These are phyloP conservation scores for Mycosphaerella sp. DNA, from an alignment of 2,329 filamentous ascomycete species.

Conservation along the genomic window DNA sequence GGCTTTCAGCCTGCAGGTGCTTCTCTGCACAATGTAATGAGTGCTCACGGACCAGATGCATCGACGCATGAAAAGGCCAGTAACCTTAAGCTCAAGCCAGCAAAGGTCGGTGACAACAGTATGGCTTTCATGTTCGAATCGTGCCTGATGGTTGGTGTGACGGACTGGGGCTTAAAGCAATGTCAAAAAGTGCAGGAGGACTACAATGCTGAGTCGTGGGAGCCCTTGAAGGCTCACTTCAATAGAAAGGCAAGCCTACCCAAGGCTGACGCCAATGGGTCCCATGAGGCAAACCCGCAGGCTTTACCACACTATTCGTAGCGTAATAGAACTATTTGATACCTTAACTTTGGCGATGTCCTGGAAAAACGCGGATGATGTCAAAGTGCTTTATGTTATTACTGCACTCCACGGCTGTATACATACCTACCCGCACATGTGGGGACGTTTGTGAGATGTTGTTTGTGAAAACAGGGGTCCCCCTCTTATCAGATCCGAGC, in stretches of 20 bases:
- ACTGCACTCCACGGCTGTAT: no score
- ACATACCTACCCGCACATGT: no score
- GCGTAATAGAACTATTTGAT: not conserved
- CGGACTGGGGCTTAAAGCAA: conserved; percentile 64
- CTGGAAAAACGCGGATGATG: no score
- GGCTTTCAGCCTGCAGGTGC: conserved; percentile 57
- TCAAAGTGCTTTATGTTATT: no score
- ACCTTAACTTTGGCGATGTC: not conserved
- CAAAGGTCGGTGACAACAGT: conserved; percentile 54
- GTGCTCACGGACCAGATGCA: conserved; percentile 51
- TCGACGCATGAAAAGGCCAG: conserved; percentile 53
- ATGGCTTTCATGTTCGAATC: conserved; percentile 67
- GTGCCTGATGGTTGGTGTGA: conserved; percentile 64
- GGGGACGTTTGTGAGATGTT: no score
- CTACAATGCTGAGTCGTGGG: conserved; percentile 81
- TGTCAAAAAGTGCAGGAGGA: conserved; percentile 65
- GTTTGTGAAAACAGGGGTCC: no score
- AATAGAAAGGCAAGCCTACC: conserved; percentile 18
- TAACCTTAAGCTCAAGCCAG: conserved; percentile 50
- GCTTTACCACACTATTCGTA: conserved; percentile 20
- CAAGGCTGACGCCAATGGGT: conserved; percentile 12
- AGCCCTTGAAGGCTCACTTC: conserved; percentile 43
- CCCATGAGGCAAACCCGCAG: conserved; percentile 13
- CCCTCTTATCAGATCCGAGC: no score
- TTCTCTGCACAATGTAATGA: conserved; percentile 45